Evolutionary conservation across 352 stramenopile genomes (phyloP).

Genomic region (Globisporangium nagaii): DNA sequence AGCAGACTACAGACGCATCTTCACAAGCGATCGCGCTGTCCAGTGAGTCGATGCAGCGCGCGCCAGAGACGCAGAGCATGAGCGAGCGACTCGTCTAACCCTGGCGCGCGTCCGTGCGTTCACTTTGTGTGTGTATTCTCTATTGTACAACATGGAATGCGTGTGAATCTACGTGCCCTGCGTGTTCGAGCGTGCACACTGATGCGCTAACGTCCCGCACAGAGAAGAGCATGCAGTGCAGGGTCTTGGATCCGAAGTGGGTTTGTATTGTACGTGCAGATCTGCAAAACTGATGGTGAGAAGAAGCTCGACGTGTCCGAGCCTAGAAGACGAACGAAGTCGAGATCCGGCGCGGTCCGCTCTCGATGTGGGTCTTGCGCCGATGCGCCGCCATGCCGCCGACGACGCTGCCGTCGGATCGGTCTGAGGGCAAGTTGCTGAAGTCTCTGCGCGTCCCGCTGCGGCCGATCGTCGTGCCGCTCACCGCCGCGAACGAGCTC

Average conservation of each 20-base stretch:
- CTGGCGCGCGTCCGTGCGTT: neutral
- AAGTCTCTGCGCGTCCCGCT: neutral
- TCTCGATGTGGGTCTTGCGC: slow-evolving; percentile 18
- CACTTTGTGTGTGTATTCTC: neutral
- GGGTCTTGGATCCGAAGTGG: too few relatives aligned
- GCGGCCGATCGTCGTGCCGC: neutral
- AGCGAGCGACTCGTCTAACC: slow-evolving; percentile 10
- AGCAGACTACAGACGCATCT: neutral
- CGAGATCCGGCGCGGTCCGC: slow-evolving; percentile 23
- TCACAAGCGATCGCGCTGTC: neutral
- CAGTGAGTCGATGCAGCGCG: neutral
- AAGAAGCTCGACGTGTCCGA: neutral
- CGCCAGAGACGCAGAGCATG: slow-evolving; percentile 10
- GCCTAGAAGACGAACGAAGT: slow-evolving; percentile 43
- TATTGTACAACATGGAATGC: neutral
- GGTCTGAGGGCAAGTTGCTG: neutral
- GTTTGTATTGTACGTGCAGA: too few relatives aligned
- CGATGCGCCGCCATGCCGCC: neutral
- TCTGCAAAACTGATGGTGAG: neutral
- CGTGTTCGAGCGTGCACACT: too few relatives aligned
- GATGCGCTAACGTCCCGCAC: too few relatives aligned
- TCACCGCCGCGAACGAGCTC: slow-evolving; percentile 12
- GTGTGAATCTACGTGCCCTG: too few relatives aligned
- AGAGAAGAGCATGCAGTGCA: too few relatives aligned
- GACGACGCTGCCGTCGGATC: slow-evolving; percentile 14